Evolutionary conservation across 2,329 filamentous ascomycete species (phyloP), one percentile per base, ranked within the genome.

Genomic region (Talaromyces sp.): DNA sequence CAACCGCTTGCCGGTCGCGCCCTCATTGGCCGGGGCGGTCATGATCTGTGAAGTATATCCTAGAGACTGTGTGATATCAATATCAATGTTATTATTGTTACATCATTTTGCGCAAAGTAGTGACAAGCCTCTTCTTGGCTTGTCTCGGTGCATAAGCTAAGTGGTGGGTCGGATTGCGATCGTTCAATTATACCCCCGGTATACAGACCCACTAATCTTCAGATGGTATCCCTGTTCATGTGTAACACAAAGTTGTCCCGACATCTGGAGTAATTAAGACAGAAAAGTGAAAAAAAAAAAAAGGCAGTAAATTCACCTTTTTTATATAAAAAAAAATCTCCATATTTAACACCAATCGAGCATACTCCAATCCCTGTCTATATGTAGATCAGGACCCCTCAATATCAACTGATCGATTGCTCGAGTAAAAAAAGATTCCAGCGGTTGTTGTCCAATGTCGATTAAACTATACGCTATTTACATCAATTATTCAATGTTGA

Each of bases 1-100:
- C 31, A 61, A 35, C 35, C 7, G 38, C 27, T 26, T 52, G 38
- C 59, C 59, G 59, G 59, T 61, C 38, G 35, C 32, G 53, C 49
- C 24, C 35, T 58, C 24, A 14, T 31, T 21, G 24, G 35, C 14
- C 27, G 55, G 46, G 19, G 29, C 35, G 55, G 21, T 27, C 13
- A 27, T 19, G 11, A n/a, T n/a, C n/a, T n/a, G n/a, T n/a, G n/a
- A n/a, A n/a, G n/a, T n/a, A n/a, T n/a, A n/a, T n/a, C n/a, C n/a
- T n/a, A n/a, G n/a, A n/a, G n/a, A n/a, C n/a, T n/a, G n/a, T n/a
- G n/a, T n/a, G n/a, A n/a, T n/a, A n/a, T n/a, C n/a, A n/a, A n/a
- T n/a, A n/a, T n/a, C n/a, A n/a, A n/a, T n/a, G n/a, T n/a, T n/a
- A n/a, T 35, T 5, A 14, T 14, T 35, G 3, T 10, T 35, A 27